Base-by-base conservation (phyloP, 257 asterid species). In the Ballota nigra region DNA sequence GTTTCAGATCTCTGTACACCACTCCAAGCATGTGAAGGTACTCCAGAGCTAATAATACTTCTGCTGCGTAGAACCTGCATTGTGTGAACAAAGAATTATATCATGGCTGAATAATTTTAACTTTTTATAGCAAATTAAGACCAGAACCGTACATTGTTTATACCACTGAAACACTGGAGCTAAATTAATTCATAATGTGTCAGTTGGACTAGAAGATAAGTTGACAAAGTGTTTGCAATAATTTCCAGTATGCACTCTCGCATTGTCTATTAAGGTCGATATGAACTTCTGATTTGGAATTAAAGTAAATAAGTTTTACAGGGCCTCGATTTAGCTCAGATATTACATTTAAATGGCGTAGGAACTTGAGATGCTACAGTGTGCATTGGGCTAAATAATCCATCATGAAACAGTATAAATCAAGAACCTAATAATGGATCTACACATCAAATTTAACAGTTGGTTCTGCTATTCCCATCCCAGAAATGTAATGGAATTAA, bases 11-110 rank as follows among this genome's bases (percentile, higher is more conserved):
- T 23, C 97, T 67, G 79, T 91, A 88, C 31, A 91, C 96, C 5
- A 91, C 87, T 71, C 97, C 97, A 24, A 91, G 86, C 96, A 91
- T 91, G 81, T 91, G 97, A 41, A 91, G 95, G 84, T 91, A 91
- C 80, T 91, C 97, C 0, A 91, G 85, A n/a, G 97, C 95, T 70
- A 91, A 43, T 10, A 89, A 84, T 79, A 88, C 95, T 78, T 91
- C 97, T 0, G 97, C 97, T 12, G 96, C 97, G 66, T 91, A 91
- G 73, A 91, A 91, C 76, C 97, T 91, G 89, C 43, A 65, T 60
- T 36, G 11, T 1, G 12, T 26, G 28, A 19, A 33, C 47, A 34
- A 15, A 31, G 5, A 13, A 15, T 13, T 13, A 6, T 29, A 13
- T 15, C 12, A 29, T 5, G 11, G 2, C 7, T 28, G 65, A 15